phyloP scores from a whole-genome alignment of 2,329 filamentous ascomycete genomes.

The Capronia epimyces region DNA sequence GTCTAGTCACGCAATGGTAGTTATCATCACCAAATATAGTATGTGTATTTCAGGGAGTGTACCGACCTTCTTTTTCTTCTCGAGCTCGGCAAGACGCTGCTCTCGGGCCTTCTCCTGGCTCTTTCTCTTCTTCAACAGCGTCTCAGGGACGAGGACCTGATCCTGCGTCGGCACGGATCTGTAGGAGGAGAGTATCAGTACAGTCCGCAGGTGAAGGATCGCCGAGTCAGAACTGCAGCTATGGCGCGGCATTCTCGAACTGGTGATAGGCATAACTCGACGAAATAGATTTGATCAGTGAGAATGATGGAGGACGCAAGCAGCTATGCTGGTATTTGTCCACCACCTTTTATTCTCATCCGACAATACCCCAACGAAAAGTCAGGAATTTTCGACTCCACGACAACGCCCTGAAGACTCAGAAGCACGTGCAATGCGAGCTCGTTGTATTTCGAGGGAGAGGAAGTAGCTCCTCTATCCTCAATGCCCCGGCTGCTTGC shows the following conservation, averaged over 20 bases:
- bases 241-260: conserved; percentile 84
- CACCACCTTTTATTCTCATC: conserved; percentile 54
- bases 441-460: conserved; percentile 75
- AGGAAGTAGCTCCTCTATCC: conserved; percentile 60
- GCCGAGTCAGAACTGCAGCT: conserved; percentile 91
- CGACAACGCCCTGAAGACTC: conserved; percentile 24
- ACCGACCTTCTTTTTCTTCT: conserved; percentile 89
- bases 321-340: conserved; percentile 21
- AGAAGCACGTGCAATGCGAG: conserved; percentile 36
- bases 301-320: conserved; percentile 34
- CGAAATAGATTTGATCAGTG: conserved; percentile 73
- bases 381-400: conserved; percentile 42
- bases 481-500: conserved; percentile 62
- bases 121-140: conserved; percentile 99
- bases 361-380: conserved; percentile 66
- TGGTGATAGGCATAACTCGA: conserved; percentile 68
- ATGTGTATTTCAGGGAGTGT: conserved; percentile 32
- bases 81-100: conserved; percentile 69
- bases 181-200: conserved; percentile 55
- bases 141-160: conserved; percentile 97
- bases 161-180: conserved; percentile 91
- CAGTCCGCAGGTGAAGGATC: conserved; percentile 71
- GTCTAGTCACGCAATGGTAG: conserved; percentile 90
- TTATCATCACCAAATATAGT: conserved; percentile 70
- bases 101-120: conserved; percentile 98